These are phyloP conservation scores for Penicillium riverlandense DNA, from an alignment of 495 filamentous ascomycete species.

Conservation along the genomic window DNA sequence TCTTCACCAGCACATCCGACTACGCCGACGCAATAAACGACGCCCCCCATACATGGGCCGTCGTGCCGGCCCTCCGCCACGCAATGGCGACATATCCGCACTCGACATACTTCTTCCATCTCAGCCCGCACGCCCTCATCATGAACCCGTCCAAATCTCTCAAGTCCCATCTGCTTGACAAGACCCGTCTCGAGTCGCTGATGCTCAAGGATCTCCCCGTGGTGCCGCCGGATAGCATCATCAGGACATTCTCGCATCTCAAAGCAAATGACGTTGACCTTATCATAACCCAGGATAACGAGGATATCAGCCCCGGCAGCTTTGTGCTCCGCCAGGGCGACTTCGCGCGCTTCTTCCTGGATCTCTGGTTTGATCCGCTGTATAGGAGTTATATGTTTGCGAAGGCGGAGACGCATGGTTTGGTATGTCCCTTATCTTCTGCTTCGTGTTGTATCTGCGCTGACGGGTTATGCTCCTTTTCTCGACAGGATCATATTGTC, in stretches of 20 bases:
- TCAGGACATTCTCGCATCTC: slow-evolving; percentile 85
- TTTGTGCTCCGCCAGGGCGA: slow-evolving; percentile 77
- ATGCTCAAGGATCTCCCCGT: slow-evolving; percentile 83
- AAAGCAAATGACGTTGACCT: slow-evolving; percentile 71
- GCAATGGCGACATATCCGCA: slow-evolving; percentile 74
- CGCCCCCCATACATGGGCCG: slow-evolving; percentile 65
- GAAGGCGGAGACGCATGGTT: slow-evolving; percentile 84
- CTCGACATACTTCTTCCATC: slow-evolving; percentile 73
- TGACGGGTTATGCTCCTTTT: slow-evolving; percentile 1
- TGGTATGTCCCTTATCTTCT: slow-evolving; percentile 49
- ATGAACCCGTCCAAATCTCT: slow-evolving; percentile 76
- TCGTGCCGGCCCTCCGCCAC: slow-evolving; percentile 81
- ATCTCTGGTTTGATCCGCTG: slow-evolving; percentile 93
- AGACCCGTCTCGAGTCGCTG: slow-evolving; percentile 58
- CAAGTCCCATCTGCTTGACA: slow-evolving; percentile 60
- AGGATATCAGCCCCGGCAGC: slow-evolving; percentile 69
- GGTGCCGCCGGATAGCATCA: slow-evolving; percentile 92
- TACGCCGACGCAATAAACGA: slow-evolving; percentile 58
- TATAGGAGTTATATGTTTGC: slow-evolving; percentile 93
- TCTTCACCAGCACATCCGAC: slow-evolving; percentile 67
- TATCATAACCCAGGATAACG: slow-evolving; percentile 76
- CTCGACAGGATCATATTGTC: slow-evolving; percentile 69
- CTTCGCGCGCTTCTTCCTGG: slow-evolving; percentile 88
- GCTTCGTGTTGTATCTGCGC: neutral
- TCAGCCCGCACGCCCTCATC: slow-evolving; percentile 76